Evolutionary conservation across 306 rosid species (phyloP), one percentile per base, ranked within the genome.

Genomic region (Calophaca sinica): DNA sequence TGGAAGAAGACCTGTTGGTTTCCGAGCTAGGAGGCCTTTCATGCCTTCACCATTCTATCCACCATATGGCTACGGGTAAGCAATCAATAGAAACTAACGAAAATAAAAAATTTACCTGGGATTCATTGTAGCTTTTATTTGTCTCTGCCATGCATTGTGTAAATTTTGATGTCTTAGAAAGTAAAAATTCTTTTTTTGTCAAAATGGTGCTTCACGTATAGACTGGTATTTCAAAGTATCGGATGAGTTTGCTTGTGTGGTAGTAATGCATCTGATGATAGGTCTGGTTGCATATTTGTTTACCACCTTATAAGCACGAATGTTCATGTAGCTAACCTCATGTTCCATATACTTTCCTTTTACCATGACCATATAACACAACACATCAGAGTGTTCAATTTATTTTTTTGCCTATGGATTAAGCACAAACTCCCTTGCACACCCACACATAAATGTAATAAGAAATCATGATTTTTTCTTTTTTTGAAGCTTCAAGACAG

Each of bases 21-120:
- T 87, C 69, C 89, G 92, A 59, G 73, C 88, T 70, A 84, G 99
- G 73, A 87, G 97, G 90, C 91, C 99, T 70, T 92, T 87, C 84
- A 84, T 86, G 79, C 91, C 99, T 63, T 52, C 92, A 60, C 88
- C 93, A 53, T 91, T 93, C 81, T 94, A 72, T 86, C 90, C 98
- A 61, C 65, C 93, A 2, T 88, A 88, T 86, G 89, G 90, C 74
- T 92, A 90, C 78, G 99, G 93, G 97, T 94, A 78, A 90, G 93
- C 73, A 20, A 50, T 55, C 68, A 48, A 74, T 59, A 63, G 61
- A 52, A 58, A 10, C 72, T 33, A 41, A 29, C 35, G 73, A n/a
- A 70, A 68, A 28, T n/a, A 59, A 13, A 72, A 33, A 7, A 35
- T 14, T 67, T 55, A 62, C 50, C 32, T 61, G 29, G 45, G 63